Evolutionary conservation across 2,329 filamentous ascomycete genomes (phyloP).

Genomic region (Thielaviopsis populi): DNA sequence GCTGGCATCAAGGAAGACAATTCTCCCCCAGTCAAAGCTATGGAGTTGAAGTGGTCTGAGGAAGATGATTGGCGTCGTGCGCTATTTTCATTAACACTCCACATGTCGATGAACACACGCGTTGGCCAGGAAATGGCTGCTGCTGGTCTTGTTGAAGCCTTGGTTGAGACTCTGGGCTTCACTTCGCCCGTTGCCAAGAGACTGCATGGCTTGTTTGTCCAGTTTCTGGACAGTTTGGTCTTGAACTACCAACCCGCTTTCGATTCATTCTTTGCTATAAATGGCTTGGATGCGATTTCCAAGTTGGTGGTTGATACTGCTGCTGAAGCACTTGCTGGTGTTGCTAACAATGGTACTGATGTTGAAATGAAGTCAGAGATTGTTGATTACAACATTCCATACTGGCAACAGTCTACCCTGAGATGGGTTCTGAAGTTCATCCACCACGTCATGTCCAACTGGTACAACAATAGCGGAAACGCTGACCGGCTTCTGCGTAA

Average conservation of each 20-base stretch:
- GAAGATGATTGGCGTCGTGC: conserved; percentile 81
- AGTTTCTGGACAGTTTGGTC: conserved; percentile 77
- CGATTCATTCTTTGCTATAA: conserved; percentile 62
- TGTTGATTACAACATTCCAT: conserved; percentile 87
- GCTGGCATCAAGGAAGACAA: conserved; percentile 55
- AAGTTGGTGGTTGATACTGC: conserved; percentile 72
- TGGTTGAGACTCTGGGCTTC: conserved; percentile 76
- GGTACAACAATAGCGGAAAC: conserved; percentile 52
- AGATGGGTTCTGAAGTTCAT: conserved; percentile 93
- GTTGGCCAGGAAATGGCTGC: conserved; percentile 65
- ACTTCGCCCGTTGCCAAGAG: conserved; percentile 70
- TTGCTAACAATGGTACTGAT: conserved; percentile 58
- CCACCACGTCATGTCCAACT: conserved; percentile 83
- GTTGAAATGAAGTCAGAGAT: conserved; percentile 56
- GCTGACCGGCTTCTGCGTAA: conserved; percentile 85
- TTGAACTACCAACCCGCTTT: conserved; percentile 77
- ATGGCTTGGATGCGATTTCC: conserved; percentile 81
- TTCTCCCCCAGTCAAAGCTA: neutral
- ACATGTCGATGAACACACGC: conserved; percentile 39
- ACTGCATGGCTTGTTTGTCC: conserved; percentile 68
- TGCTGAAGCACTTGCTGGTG: conserved; percentile 48
- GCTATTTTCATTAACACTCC: conserved; percentile 73
- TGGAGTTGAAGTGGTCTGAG: conserved; percentile 24
- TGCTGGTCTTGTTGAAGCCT: conserved; percentile 74
- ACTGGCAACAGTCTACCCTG: conserved; percentile 81